Evolutionary conservation across 192 early-diverging fungal species (phyloP), one percentile per base, ranked within the genome.

Genomic region (Endogone sp.): DNA sequence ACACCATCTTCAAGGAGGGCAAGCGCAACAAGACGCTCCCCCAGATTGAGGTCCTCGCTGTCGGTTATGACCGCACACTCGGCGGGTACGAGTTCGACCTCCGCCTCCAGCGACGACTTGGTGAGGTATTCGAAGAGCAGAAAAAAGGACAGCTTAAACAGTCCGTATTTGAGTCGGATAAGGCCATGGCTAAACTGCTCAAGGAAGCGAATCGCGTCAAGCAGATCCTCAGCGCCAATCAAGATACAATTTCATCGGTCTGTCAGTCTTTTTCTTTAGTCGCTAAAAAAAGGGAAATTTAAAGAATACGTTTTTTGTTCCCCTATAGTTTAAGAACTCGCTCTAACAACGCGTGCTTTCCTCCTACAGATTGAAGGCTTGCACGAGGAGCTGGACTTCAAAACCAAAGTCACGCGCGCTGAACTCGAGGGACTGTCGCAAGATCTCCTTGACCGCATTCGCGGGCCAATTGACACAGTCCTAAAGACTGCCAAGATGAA

Each of bases 171-270:
- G 69, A 76, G 26, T 90, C 87, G 25, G 82, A 90, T 60, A 86
- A 94, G 25, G 96, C 95, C 3, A 95, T 95, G 93, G 88, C 89
- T 13, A 89, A 88, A 63, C 81, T 99, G 28, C 76, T 97, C 60
- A 94, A 93, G 73, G 96, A 99, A 75, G 96, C 98, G 3, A 92
- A 88, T 78, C 89, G 95, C 60, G 92, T 98, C 67, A 99, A 99
- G 84, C 90, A 92, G 56, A 95, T 99, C 68, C 81, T 99, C 56
- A 97, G 94, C 69, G 96, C 94, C 32, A 99, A 99, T 76, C 85
- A 82, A 20, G 93, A 98, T 60, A 92, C 92, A 0, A 81, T 82
- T 29, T 90, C 95, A 24, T 92, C 93, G 20, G 87, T 90, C 71
- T 77, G 37, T 49, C n/a, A 49, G 9, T 16, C 16, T 49, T 16